These are phyloP conservation scores for Fusarium goolgardi DNA, from an alignment of 2,329 filamentous ascomycete species.

Conservation along the genomic window DNA sequence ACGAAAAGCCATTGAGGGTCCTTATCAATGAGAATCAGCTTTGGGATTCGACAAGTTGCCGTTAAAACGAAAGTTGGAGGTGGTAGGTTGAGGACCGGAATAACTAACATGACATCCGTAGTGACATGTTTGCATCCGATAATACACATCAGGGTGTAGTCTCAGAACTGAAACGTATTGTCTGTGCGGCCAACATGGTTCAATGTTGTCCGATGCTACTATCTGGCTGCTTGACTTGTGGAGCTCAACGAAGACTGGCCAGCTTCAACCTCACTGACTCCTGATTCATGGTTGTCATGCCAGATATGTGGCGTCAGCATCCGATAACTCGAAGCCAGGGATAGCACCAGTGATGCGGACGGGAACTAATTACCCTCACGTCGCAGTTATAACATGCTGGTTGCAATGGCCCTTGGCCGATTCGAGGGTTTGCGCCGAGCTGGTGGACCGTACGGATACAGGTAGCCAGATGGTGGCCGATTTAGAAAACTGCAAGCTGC, in stretches of 20 bases:
- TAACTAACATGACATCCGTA: constrained; percentile 16
- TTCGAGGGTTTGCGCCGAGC: constrained; percentile 49
- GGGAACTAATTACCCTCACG: constrained; percentile 33
- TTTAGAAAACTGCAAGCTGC: constrained; percentile 46
- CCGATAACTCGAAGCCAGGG: constrained; percentile 42
- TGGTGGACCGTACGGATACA: constrained; percentile 38
- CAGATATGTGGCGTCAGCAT: constrained; percentile 48
- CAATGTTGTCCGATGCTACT: constrained; percentile 32
- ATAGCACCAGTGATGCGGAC: constrained; percentile 33
- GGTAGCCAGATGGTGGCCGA: constrained; percentile 31
- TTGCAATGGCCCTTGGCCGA: constrained; percentile 45
- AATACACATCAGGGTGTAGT: constrained; percentile 35
- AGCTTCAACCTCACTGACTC: constrained; percentile 33
- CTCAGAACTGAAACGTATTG: constrained; percentile 40
- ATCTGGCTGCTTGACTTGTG: constrained; percentile 43
- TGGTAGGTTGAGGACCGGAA: background rate
- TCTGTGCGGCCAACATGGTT: constrained; percentile 40
- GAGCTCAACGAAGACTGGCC: constrained; percentile 36
- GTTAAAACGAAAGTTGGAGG: background rate
- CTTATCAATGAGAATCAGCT: background rate
- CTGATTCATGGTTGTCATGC: constrained; percentile 46
- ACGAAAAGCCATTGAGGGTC: background rate
- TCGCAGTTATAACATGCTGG: constrained; percentile 34
- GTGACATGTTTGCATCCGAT: constrained; percentile 21
- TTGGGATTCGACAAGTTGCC: background rate